A percentile compares a stretch with the other conserved stretches of the same genome.
Evolutionary conservation across 805 yeast genomes (phyloP).

Genomic region (Yamadazyma ubonensis): DNA sequence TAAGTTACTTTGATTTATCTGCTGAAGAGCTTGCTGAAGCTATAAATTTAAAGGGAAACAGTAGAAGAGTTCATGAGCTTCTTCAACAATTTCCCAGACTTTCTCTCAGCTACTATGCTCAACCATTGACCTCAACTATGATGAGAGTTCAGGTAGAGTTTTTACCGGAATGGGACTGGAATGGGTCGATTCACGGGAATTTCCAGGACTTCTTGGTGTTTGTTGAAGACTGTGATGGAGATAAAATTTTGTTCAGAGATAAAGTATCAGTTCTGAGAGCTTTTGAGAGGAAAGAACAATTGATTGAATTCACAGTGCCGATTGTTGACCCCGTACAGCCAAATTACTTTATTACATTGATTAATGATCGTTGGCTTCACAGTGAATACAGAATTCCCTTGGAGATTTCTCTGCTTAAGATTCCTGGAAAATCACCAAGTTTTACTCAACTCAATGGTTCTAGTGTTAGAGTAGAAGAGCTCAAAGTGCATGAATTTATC

Average conservation of each 20-base stretch:
- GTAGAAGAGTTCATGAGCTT: slow-evolving; percentile 56
- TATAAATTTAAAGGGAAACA: slow-evolving; percentile 66
- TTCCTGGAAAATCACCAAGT: slow-evolving; percentile 66
- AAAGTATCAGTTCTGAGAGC: slow-evolving; percentile 50
- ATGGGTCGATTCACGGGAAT: slow-evolving; percentile 56
- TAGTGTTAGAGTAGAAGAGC: slow-evolving; percentile 46
- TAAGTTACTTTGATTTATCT: slow-evolving; percentile 65
- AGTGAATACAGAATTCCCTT: slow-evolving; percentile 65
- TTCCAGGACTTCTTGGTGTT: slow-evolving; percentile 66
- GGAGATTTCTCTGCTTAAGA: slow-evolving; percentile 45
- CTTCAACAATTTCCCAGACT: slow-evolving; percentile 74
- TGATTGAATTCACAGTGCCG: slow-evolving; percentile 65
- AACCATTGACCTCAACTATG: slow-evolving; percentile 74
- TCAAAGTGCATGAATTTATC: slow-evolving; percentile 49
- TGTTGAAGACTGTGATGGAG: slow-evolving; percentile 85
- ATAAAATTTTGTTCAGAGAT: slow-evolving; percentile 61
- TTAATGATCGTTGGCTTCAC: slow-evolving; percentile 86
- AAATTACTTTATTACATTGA: slow-evolving; percentile 64
- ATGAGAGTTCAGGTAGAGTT: slow-evolving; percentile 66
- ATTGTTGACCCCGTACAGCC: slow-evolving; percentile 60
- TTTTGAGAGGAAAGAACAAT: slow-evolving; percentile 52
- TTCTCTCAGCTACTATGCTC: slow-evolving; percentile 55
- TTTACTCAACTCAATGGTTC: slow-evolving; percentile 55
- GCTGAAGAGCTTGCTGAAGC: slow-evolving; percentile 84
- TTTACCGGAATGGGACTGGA: slow-evolving; percentile 79